Percentiles rank a stretch among this genome's conserved stretches.
Conservation (phyloP, 805 yeast genomes). For the Dipodascus geniculatus region DNA sequence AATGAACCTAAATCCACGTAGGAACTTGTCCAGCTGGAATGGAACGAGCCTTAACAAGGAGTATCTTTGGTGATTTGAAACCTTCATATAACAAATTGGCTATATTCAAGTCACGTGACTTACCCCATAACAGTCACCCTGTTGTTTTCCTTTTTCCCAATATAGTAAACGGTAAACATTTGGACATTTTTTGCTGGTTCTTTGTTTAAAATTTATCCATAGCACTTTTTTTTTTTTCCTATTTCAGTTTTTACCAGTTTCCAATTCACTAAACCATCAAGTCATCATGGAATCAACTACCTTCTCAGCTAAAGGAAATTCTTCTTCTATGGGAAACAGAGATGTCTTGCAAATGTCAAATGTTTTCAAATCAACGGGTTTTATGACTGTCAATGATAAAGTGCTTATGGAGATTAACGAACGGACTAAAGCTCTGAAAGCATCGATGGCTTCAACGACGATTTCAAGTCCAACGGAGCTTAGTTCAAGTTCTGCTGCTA, state of each 20-base stretch:
- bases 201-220: not conserved
- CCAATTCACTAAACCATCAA: not conserved
- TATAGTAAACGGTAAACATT: not conserved
- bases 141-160: not conserved
- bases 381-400: constrained; percentile 24
- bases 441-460: constrained; percentile 4
- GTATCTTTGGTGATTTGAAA: too few relatives aligned
- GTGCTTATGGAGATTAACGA: constrained; percentile 26
- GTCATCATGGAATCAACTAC: not conserved
- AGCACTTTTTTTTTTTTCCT: not conserved
- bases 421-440: constrained; percentile 16
- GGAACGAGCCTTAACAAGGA: too few relatives aligned
- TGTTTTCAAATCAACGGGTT: constrained; percentile 17
- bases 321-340: constrained; percentile 3
- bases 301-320: not conserved
- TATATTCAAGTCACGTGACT: not conserved
- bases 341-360: constrained; percentile 5
- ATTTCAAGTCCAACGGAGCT: constrained; percentile 7
- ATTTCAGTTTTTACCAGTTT: not conserved
- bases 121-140: not conserved
- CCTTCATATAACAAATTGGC: too few relatives aligned
- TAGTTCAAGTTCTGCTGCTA: too few relatives aligned
- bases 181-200: not conserved
- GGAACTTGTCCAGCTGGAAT: not conserved
- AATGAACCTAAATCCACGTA: not conserved